Evolutionary conservation across 78 protist genomes (phyloP), one percentile per base, ranked within the genome.

Genomic region (Chrysochromulina tobinii): DNA sequence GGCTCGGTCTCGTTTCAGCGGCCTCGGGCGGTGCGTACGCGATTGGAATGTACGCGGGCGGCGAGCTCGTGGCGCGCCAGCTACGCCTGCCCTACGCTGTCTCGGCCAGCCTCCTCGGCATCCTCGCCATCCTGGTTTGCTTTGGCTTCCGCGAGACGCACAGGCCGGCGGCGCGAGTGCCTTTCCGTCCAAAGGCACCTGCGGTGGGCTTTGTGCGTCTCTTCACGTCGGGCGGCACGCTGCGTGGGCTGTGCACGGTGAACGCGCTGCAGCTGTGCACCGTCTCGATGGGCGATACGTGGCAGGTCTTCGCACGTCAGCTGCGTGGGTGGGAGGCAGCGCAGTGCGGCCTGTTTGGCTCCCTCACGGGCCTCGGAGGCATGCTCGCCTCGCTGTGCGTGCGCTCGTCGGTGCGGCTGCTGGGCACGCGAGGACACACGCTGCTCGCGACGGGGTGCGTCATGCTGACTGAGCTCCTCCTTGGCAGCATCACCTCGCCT

Each of bases 241-340:
- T 69, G 14, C 79, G 79, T 51, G 2, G 54, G 23, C 15, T 69
- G 50, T 3, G 23, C 18, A 5, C 79, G n/a, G 51, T 69, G 15
- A 14, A 11, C 55, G 51, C 55, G 23, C 79, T 69, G 38, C 79
- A 69, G n/a, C 21, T 51, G 15, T n/a, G 3, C 79, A n/a, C 79
- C 23, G 27, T 69, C n/a, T 3, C 53, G 14, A 69, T 69, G 79
- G 79, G 79, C 27, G 79, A 69, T 51, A 69, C 79, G 54, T 69
- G 79, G 79, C 79, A 69, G 51, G 79, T 69, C 53, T 69, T 69
- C 17, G 79, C 79, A 11, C 79, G 79, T 51, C 51, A 69, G 79
- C 51, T 69, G 79, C 79, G 79, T 1, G 79, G 79, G 51, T 69
- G 79, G 79, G 79, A 51, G 12, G 79, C 50, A 6, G 79, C 4